These are phyloP conservation scores for Millerozyma miso DNA, from an alignment of 805 yeast species.

Conservation along the genomic window DNA sequence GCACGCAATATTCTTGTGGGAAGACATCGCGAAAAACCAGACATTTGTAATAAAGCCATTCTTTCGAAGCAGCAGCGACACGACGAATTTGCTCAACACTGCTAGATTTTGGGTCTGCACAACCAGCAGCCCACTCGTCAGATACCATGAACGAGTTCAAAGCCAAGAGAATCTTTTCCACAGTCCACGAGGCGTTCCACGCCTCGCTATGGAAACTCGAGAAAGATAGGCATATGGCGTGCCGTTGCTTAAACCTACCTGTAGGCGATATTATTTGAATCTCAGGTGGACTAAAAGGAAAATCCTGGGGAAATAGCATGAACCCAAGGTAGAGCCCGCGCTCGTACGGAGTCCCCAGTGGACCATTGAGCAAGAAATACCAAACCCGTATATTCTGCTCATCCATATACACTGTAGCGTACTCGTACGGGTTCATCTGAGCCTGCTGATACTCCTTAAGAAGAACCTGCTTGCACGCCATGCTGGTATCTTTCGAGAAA, in stretches of 20 bases:
- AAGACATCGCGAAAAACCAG: slow-evolving; percentile 9
- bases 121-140: slow-evolving; percentile 10
- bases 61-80: slow-evolving; percentile 8
- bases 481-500: not conserved
- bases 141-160: slow-evolving; percentile 14
- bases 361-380: slow-evolving; percentile 14
- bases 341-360: slow-evolving; percentile 8
- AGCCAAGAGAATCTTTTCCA: slow-evolving; percentile 12
- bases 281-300: slow-evolving; percentile 15
- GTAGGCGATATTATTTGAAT: slow-evolving; percentile 16
- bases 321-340: slow-evolving; percentile 14
- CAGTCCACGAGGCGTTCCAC: slow-evolving; percentile 15
- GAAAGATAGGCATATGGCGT: slow-evolving; percentile 11
- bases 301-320: slow-evolving; percentile 11
- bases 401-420: slow-evolving; percentile 8
- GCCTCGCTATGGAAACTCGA: slow-evolving; percentile 12
- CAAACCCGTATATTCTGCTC: slow-evolving; percentile 12
- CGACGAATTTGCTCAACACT: not conserved
- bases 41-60: slow-evolving; percentile 12
- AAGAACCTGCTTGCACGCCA: not conserved
- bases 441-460: slow-evolving; percentile 8
- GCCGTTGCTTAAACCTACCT: slow-evolving; percentile 9
- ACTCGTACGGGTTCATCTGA: slow-evolving; percentile 6
- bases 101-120: not conserved
- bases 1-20: slow-evolving; percentile 10